These are phyloP conservation scores for Hemileccinum rubropunctum DNA, from an alignment of 768 basidiomycete genomes.

Conservation along the genomic window DNA sequence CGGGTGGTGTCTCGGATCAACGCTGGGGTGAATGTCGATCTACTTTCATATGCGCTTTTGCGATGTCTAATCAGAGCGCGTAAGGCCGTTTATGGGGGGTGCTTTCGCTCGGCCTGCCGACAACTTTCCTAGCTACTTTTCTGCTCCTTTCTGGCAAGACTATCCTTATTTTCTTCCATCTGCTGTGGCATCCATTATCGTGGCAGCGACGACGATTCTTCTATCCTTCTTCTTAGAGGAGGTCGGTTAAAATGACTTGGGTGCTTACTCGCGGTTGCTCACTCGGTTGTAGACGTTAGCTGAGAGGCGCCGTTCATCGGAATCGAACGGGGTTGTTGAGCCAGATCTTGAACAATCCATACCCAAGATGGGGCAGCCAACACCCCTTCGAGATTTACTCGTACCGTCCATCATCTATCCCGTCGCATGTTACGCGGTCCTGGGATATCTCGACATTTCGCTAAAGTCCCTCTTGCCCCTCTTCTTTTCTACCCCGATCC, in stretches of 20 bases:
- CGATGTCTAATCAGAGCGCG: neutral
- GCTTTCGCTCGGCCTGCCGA: constrained; percentile 52
- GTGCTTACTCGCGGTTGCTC: neutral
- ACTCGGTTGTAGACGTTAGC: constrained; percentile 12
- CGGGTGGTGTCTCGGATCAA: constrained; percentile 30
- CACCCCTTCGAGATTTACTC: constrained; percentile 42
- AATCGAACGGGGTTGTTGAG: neutral
- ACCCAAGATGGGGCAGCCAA: constrained; percentile 22
- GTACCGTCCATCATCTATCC: constrained; percentile 32
- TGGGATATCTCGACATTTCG: constrained; percentile 39
- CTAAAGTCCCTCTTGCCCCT: constrained; percentile 38
- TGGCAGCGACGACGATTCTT: constrained; percentile 43
- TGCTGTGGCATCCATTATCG: constrained; percentile 52
- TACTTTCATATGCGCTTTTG: neutral
- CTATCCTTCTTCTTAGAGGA: constrained; percentile 52
- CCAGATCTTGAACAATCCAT: constrained; percentile 5
- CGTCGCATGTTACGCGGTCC: constrained; percentile 31
- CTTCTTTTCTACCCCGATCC: constrained; percentile 38
- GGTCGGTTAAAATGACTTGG: constrained; percentile 23
- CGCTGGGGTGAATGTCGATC: constrained; percentile 32
- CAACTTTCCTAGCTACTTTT: constrained; percentile 47
- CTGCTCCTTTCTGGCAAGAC: constrained; percentile 43
- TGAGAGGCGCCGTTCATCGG: neutral
- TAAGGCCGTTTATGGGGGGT: constrained; percentile 47
- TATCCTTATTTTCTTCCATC: constrained; percentile 68